Evolutionary conservation across 192 early-diverging fungal genomes (phyloP).

Genomic region (Backusella mclennaniae): DNA sequence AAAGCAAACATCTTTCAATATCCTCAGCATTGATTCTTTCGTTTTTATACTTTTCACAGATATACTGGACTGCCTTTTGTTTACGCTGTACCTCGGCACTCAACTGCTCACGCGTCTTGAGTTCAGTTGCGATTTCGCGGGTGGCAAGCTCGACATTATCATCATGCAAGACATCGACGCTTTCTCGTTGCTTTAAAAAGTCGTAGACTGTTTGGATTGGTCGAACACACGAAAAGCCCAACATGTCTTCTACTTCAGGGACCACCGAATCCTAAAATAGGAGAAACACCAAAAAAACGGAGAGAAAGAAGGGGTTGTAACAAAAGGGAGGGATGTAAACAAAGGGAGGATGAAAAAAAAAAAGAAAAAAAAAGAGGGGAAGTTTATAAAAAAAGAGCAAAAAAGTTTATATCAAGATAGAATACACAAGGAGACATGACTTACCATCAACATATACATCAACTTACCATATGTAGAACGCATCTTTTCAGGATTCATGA

Average conservation of each 20-base stretch:
- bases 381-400: neutral
- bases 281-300: neutral
- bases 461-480: slow-evolving; percentile 93
- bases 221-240: slow-evolving; percentile 75
- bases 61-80: slow-evolving; percentile 82
- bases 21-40: slow-evolving; percentile 53
- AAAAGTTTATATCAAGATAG: neutral
- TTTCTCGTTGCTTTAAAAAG: slow-evolving; percentile 65
- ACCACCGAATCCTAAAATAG: slow-evolving; percentile 63
- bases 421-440: neutral
- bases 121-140: slow-evolving; percentile 63
- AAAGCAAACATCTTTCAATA: slow-evolving; percentile 85
- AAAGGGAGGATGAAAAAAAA: neutral
- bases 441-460: slow-evolving; percentile 83
- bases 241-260: slow-evolving; percentile 68
- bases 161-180: slow-evolving; percentile 75
- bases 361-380: neutral
- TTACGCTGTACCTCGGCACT: slow-evolving; percentile 86
- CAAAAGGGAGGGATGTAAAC: neutral
- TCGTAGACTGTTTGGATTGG: slow-evolving; percentile 91
- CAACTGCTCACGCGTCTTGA: slow-evolving; percentile 62
- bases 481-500: slow-evolving; percentile 98
- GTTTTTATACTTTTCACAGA: slow-evolving; percentile 77
- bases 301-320: neutral
- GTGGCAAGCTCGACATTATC: slow-evolving; percentile 76